Evolutionary conservation across 2,329 filamentous ascomycete genomes (phyloP).

Genomic region (Tolypocladium endophyticum): DNA sequence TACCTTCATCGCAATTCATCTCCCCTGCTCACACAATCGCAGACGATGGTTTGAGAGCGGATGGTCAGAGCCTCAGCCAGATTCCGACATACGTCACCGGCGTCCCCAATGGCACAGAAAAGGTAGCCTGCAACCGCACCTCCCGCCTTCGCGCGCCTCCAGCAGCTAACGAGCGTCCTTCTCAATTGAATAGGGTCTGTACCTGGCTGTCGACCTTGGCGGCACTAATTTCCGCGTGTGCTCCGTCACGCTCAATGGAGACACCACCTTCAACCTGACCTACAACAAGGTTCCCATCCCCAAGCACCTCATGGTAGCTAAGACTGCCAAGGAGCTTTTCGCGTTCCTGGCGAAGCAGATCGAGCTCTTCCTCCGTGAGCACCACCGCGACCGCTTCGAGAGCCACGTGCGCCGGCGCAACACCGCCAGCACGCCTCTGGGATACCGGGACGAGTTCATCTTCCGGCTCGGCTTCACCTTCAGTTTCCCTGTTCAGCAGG

Average conservation of each 20-base stretch:
- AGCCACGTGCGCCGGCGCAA: conserved; percentile 55
- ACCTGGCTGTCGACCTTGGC: conserved; percentile 93
- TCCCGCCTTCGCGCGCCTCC: not conserved
- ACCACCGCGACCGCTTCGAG: conserved; percentile 82
- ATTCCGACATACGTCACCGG: conserved; percentile 95
- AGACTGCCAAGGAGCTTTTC: conserved; percentile 80
- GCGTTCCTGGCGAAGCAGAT: conserved; percentile 89
- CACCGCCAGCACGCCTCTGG: conserved; percentile 46
- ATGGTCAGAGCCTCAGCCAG: conserved; percentile 78
- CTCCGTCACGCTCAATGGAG: conserved; percentile 85
- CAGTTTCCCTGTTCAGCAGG: conserved; percentile 90
- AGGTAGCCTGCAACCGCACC: conserved; percentile 44
- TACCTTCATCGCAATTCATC: too few species aligned
- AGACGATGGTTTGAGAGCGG: conserved; percentile 73
- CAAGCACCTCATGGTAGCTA: conserved; percentile 78
- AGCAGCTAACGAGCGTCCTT: not conserved
- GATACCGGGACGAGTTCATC: conserved; percentile 60
- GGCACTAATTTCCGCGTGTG: conserved; percentile 98
- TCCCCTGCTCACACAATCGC: conserved; percentile 1
- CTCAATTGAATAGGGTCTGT: conserved; percentile 58
- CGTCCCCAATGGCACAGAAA: conserved; percentile 94
- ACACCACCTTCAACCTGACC: conserved; percentile 88
- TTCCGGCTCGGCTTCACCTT: conserved; percentile 98
- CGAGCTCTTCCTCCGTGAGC: conserved; percentile 72
- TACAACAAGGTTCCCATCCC: conserved; percentile 91